Evolutionary conservation across 208 protist species (phyloP).

Genomic region (Vickermania ingenoplastis): DNA sequence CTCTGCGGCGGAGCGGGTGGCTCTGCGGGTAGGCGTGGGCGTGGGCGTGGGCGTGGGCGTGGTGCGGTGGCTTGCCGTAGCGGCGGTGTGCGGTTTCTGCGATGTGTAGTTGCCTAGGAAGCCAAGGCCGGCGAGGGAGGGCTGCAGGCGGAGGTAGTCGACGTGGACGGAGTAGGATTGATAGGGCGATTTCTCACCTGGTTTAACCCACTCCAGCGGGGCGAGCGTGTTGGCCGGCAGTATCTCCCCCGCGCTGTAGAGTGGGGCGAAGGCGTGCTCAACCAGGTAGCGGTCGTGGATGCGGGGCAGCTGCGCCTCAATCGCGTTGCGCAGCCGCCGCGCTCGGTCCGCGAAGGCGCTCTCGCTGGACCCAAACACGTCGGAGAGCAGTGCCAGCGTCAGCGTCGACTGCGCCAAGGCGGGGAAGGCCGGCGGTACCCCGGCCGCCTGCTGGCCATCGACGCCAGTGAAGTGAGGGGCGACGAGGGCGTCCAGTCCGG

Average conservation of each 20-base stretch:
- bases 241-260: background rate
- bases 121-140: conserved; percentile 2
- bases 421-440: conserved; percentile 34
- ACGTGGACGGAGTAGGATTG: conserved; percentile 61
- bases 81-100: background rate
- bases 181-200: background rate
- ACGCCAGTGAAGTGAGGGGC: conserved; percentile 24
- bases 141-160: conserved; percentile 67
- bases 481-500: conserved; percentile 14
- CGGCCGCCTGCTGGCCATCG: conserved; percentile 27
- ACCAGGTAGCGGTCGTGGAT: conserved; percentile 58
- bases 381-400: conserved; percentile 38
- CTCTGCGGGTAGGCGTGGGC: background rate
- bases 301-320: conserved; percentile 33
- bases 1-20: background rate
- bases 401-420: conserved; percentile 29
- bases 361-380: conserved; percentile 27
- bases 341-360: conserved; percentile 26
- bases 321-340: conserved; percentile 30
- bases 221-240: background rate
- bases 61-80: background rate
- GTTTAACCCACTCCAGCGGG: background rate
- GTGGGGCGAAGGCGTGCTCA: conserved; percentile 12
- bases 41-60: background rate
- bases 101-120: background rate